Base-by-base conservation (phyloP, 163 green algal species). In the Prototheca cutis region DNA sequence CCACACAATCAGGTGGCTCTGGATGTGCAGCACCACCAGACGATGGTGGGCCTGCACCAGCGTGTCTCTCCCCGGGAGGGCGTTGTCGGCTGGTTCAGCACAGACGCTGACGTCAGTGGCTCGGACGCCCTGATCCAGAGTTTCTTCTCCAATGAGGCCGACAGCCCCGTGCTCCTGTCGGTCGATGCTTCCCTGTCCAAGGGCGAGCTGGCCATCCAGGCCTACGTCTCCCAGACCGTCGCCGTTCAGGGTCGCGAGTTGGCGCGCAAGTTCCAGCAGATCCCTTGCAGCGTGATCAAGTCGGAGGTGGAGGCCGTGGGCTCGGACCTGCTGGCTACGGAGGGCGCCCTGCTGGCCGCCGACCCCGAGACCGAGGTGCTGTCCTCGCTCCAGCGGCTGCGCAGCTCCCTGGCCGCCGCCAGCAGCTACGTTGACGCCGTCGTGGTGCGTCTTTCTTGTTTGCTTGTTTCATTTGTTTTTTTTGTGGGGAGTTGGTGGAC, bases 1-100 rank as follows among this genome's bases (percentile, higher is more conserved):
- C n/a, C n/a, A n/a, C n/a, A n/a, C n/a, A n/a, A n/a, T n/a, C 75
- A 97, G 86, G 91, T 99, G 6, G 82, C 86, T 28, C 70, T 99
- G 59, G 93, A 99, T 56, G 87, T 97, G 45, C 76, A 84, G 21
- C 95, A 97, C 70, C 90, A 98, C 71, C 86, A 83, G 34, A 95
- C 87, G 3, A 90, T 99, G 84, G 76, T 89, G n/a, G 81, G 90
- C n/a, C 77, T 98, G 33, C 89, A 97, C 58, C 81, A 90, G 30
- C 84, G 79, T 39, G 90, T 98, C 23, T 85, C 87, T 53, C 74
- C 78, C n/a, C 82, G 80, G 24, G 89, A 99, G 58, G 57, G 68
- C 18, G 83, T 97, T 23, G 83, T 98, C 1, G 91, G 91, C 53
- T 98, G 91, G 91, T 97, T 78, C 54, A 72, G 65, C 30, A 72